Evolutionary conservation across 805 yeast species (phyloP).

Genomic region (Yueomyces sp.): DNA sequence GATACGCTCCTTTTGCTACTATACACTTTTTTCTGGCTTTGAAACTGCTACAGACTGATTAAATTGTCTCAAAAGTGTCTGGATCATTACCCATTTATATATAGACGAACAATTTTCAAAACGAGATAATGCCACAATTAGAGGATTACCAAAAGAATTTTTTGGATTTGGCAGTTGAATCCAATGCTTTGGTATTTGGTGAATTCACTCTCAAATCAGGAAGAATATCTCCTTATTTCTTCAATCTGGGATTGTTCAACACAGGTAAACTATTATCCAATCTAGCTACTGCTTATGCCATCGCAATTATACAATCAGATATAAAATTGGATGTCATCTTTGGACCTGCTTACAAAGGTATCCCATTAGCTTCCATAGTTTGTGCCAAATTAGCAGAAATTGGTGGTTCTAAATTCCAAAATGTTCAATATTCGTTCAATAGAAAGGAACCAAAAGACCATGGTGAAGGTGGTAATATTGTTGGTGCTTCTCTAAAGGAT

Average conservation of each 20-base stretch:
- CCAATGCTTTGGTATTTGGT: constrained; percentile 79
- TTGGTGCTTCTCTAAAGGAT: constrained; percentile 63
- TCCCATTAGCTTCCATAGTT: constrained; percentile 87
- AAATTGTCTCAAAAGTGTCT: too few relatives aligned
- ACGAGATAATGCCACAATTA: constrained; percentile 11
- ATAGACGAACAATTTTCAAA: constrained; percentile 1
- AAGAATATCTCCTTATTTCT: constrained; percentile 88
- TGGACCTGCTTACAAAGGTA: constrained; percentile 98
- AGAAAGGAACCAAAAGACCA: constrained; percentile 95
- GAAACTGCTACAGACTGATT: too few relatives aligned
- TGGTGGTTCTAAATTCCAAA: constrained; percentile 63
- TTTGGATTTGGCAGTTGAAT: constrained; percentile 68
- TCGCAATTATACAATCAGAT: constrained; percentile 69
- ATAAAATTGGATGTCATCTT: constrained; percentile 80
- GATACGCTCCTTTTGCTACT: too few relatives aligned
- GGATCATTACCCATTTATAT: too few relatives aligned
- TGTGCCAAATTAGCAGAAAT: constrained; percentile 86
- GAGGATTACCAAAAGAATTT: constrained; percentile 50
- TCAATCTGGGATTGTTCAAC: constrained; percentile 83
- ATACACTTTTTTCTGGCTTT: too few relatives aligned
- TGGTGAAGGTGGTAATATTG: constrained; percentile 95
- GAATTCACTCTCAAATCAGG: constrained; percentile 84
- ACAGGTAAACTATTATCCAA: constrained; percentile 68
- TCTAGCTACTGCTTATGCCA: constrained; percentile 80
- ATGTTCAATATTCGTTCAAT: constrained; percentile 83